Evolutionary conservation across 768 basidiomycete genomes (phyloP).

Genomic region (Suillus subalutaceus): DNA sequence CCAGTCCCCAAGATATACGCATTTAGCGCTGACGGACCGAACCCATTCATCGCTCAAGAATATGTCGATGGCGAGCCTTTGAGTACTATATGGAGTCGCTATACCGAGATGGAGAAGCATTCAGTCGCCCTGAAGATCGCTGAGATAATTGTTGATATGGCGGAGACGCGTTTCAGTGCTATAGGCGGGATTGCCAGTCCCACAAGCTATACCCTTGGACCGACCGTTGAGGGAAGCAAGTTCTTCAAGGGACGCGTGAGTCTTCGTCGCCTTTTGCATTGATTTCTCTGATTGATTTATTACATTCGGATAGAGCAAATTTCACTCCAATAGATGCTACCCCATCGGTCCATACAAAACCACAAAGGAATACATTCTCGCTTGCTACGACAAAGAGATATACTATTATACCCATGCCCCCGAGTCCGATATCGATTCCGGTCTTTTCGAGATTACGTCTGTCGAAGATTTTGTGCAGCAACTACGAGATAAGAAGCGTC

Average conservation of each 20-base stretch:
- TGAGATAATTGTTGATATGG: neutral
- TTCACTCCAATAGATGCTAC: neutral
- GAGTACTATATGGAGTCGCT: neutral
- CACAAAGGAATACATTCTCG: neutral
- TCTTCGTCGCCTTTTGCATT: neutral
- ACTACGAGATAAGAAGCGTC: neutral
- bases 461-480: neutral
- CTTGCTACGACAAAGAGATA: constrained; percentile 1
- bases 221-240: neutral
- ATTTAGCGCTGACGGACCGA: neutral
- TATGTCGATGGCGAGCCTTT: neutral
- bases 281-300: neutral
- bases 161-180: neutral
- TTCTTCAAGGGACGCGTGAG: neutral
- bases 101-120: neutral
- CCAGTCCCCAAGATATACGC: neutral
- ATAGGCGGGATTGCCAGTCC: neutral
- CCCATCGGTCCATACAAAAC: neutral
- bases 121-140: neutral
- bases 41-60: neutral
- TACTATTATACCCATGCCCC: neutral
- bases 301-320: neutral
- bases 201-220: neutral
- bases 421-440: neutral
- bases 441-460: neutral